Evolutionary conservation across 495 filamentous ascomycete species (phyloP), one percentile per base, ranked within the genome.

Genomic region (Trichoderma erinaceum): DNA sequence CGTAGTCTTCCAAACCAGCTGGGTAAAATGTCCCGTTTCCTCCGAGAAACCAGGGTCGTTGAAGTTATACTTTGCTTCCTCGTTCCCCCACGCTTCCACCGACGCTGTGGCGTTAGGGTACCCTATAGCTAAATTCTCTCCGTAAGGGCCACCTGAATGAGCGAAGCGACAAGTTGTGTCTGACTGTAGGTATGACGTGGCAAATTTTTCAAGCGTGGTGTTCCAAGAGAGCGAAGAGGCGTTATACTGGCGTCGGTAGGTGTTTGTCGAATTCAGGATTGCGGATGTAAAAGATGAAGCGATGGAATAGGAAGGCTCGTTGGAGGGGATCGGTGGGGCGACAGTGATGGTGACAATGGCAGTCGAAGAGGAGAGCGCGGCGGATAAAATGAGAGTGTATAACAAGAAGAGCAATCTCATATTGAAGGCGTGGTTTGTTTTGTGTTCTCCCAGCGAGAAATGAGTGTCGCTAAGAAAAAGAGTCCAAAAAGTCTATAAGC

Each of bases 21-120:
- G 91, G 32, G 91, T 92, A 75, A 92, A 96, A 77, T 96, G 91
- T 0, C 91, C 92, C n/a, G 91, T 92, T 21, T 77, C 71, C 69
- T 90, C 82, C 10, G 69, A 78, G 74, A 90, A 93, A 0, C 79
- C 82, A 0, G 84, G 80, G 10, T 72, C 65, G 16, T 23, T 69
- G 76, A 84, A 92, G 69, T 92, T 74, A 71, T 92, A 94, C 7
- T 77, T 38, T 0, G 70, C 65, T 15, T 83, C 69, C 76, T 95
- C 92, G 69, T 86, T 71, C 15, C 84, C 90, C 91, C 91, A 95
- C 25, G 80, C 84, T 46, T 84, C 83, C 29, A 94, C 82, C 18
- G 87, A 82, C 8, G 83, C 74, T 0, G 83, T 81, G 1, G 83
- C 82, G 74, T 88, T 87, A 0, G 79, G 67, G 76, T 86, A 93